Evolutionary conservation across 805 yeast genomes (phyloP).

Genomic region (Candida orba): DNA sequence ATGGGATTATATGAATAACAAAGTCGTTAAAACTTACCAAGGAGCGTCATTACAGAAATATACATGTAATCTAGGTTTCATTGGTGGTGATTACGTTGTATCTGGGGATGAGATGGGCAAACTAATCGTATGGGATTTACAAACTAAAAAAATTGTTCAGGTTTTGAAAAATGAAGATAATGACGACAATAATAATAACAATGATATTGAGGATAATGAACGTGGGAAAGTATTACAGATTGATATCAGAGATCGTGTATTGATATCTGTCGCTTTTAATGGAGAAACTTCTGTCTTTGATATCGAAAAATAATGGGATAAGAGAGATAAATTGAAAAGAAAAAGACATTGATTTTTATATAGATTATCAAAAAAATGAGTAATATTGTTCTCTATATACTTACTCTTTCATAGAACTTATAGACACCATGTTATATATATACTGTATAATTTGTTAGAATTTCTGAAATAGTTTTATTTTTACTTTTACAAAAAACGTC

Average conservation of each 20-base stretch:
- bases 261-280: background rate
- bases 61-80: slow-evolving; percentile 46
- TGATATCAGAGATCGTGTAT: slow-evolving; percentile 63
- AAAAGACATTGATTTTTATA: no score
- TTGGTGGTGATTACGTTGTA: slow-evolving; percentile 37
- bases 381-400: no score
- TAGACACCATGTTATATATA: no score
- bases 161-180: slow-evolving; percentile 6
- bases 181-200: slow-evolving; percentile 21
- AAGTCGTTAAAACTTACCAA: slow-evolving; percentile 66
- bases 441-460: no score
- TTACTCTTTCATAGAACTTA: no score
- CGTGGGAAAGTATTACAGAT: slow-evolving; percentile 49
- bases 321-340: no score
- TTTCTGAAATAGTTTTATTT: no score
- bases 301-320: no score
- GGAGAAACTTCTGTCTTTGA: background rate
- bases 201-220: no score
- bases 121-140: slow-evolving; percentile 61
- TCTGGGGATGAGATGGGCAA: slow-evolving; percentile 57
- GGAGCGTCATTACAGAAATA: slow-evolving; percentile 37
- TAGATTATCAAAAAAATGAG: no score
- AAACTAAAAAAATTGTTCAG: slow-evolving; percentile 40
- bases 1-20: slow-evolving; percentile 83
- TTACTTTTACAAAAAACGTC: no score